Evolutionary conservation across 2,329 filamentous ascomycete species (phyloP).

Genomic region (Penicillium sp.): DNA sequence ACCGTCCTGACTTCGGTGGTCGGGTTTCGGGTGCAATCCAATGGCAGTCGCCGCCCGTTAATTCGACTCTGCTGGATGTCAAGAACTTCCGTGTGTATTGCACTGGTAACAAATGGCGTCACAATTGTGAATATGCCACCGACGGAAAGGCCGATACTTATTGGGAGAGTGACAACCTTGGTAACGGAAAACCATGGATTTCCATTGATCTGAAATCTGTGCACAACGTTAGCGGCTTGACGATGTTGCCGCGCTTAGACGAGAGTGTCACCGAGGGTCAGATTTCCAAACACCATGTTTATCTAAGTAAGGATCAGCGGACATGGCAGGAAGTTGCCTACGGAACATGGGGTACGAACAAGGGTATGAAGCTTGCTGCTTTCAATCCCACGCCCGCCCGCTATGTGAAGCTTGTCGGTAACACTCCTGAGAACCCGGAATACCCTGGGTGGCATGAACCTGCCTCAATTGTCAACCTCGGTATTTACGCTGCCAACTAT

Average conservation of each 20-base stretch:
- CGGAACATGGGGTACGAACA: constrained; percentile 21
- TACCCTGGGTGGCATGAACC: not conserved
- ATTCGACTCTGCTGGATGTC: not conserved
- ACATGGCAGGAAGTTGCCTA: constrained; percentile 21
- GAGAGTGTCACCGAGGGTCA: constrained; percentile 7
- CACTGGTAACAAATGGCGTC: not conserved
- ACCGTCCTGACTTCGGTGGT: constrained; percentile 4
- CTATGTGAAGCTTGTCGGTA: constrained; percentile 15
- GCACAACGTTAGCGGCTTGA: constrained; percentile 15
- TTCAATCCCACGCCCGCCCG: constrained; percentile 14
- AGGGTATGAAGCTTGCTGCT: constrained; percentile 17
- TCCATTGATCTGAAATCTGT: constrained; percentile 11
- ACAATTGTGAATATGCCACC: constrained; percentile 12
- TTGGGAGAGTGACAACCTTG: constrained; percentile 10
- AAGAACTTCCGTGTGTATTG: not conserved
- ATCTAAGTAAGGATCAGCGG: constrained; percentile 3
- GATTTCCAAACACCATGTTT: constrained; percentile 16
- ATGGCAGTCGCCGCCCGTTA: constrained; percentile 6
- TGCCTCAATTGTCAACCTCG: constrained; percentile 14
- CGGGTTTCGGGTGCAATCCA: constrained; percentile 1
- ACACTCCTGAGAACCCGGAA: not conserved
- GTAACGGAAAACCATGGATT: not conserved
- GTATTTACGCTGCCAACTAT: constrained; percentile 10
- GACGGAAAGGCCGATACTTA: constrained; percentile 14
- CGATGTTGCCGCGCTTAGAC: constrained; percentile 15